Evolutionary conservation across 2,329 filamentous ascomycete species (phyloP).

Genomic region (Pseudogymnoascus destructans): DNA sequence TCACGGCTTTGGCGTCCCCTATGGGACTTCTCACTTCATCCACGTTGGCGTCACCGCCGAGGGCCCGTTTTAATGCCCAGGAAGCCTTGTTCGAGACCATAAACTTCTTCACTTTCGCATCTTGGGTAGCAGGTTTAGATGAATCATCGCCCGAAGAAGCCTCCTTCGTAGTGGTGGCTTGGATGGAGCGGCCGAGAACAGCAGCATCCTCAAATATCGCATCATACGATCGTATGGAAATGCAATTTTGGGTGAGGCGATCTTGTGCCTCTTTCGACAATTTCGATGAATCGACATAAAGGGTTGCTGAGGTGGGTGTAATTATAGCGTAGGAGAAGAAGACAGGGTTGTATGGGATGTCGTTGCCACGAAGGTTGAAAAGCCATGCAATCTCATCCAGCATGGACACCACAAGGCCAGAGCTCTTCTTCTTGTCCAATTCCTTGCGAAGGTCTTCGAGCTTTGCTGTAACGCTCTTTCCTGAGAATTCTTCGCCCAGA

Average conservation of each 20-base stretch:
- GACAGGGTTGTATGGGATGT: constrained; percentile 95
- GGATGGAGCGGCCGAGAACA: constrained; percentile 39
- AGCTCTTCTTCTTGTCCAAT: constrained; percentile 75
- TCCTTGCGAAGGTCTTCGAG: constrained; percentile 80
- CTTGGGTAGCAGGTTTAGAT: constrained; percentile 23
- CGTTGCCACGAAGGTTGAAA: constrained; percentile 90
- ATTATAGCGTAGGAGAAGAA: constrained; percentile 95
- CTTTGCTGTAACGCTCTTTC: constrained; percentile 73
- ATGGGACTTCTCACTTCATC: constrained; percentile 82
- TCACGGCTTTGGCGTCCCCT: constrained; percentile 82
- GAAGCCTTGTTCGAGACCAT: constrained; percentile 80
- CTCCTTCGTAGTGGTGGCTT: constrained; percentile 15
- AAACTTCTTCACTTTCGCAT: constrained; percentile 44
- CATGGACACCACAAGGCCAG: constrained; percentile 83
- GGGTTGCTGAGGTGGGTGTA: constrained; percentile 59
- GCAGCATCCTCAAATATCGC: constrained; percentile 69
- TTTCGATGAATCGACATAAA: constrained; percentile 78
- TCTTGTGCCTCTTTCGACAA: constrained; percentile 52
- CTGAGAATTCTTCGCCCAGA: constrained; percentile 59
- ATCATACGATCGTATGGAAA: constrained; percentile 70
- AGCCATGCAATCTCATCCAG: constrained; percentile 96
- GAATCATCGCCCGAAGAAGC: constrained; percentile 25
- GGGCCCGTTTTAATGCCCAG: constrained; percentile 77
- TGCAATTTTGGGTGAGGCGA: constrained; percentile 56
- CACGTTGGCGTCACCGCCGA: constrained; percentile 75